A percentile compares a stretch with the other conserved stretches of the same genome.
Conservation (phyloP, 1,284 basidiomycete species). For the Rhizoctonia solani region DNA sequence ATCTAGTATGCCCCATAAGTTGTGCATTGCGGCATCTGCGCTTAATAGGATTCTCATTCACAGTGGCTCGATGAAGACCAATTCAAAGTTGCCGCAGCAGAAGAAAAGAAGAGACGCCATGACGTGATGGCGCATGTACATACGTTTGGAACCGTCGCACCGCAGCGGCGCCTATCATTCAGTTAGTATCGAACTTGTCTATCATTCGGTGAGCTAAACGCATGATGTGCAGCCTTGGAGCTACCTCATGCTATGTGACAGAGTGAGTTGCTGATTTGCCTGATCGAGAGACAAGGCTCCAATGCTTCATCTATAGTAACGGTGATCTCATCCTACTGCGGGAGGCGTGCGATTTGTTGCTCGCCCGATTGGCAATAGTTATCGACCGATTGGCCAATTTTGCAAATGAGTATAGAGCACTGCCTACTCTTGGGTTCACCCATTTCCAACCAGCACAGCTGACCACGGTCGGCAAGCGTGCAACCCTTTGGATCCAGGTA, state of each 20-base stretch:
- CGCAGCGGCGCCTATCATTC: slow-evolving; percentile 98
- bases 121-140: slow-evolving; percentile 99
- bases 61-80: slow-evolving; percentile 85
- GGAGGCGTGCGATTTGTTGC: slow-evolving; percentile 80
- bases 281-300: neutral
- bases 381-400: slow-evolving; percentile 88
- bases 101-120: slow-evolving; percentile 97
- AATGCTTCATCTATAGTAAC: slow-evolving; percentile 60
- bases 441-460: slow-evolving; percentile 99
- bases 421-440: slow-evolving; percentile 94
- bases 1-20: slow-evolving; percentile 84
- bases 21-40: too few relatives aligned
- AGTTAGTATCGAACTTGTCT: slow-evolving; percentile 64
- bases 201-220: slow-evolving; percentile 83
- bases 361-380: slow-evolving; percentile 85
- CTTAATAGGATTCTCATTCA: too few relatives aligned
- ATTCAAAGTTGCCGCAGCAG: slow-evolving; percentile 88
- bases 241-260: slow-evolving; percentile 98
- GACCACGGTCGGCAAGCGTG: slow-evolving; percentile 99
- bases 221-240: slow-evolving; percentile 70
- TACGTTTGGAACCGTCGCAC: slow-evolving; percentile 92
- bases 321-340: slow-evolving; percentile 97
- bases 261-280: slow-evolving; percentile 63
- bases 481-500: slow-evolving; percentile 95
- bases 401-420: slow-evolving; percentile 69